These are phyloP conservation scores for Euptelea pleiosperma DNA, from an alignment of 164 flowering plant genomes.

Conservation along the genomic window DNA sequence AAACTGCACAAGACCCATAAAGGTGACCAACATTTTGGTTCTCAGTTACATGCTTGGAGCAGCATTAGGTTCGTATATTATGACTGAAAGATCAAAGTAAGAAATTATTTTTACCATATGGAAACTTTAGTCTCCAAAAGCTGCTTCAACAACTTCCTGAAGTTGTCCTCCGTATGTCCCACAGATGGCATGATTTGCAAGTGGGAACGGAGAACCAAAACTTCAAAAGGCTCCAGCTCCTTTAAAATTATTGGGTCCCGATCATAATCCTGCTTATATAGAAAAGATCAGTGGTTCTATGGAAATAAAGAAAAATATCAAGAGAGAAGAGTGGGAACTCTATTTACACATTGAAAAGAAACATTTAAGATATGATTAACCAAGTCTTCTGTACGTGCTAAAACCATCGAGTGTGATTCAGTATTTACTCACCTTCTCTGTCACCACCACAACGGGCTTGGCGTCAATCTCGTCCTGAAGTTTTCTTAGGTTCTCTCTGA, in stretches of 20 bases:
- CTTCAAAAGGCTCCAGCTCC: constrained; percentile 42
- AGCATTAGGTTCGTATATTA: too few species aligned
- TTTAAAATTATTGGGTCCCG: constrained; percentile 54
- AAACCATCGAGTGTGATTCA: not conserved
- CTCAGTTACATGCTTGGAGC: too few species aligned
- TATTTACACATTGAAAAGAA: not conserved
- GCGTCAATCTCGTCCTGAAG: constrained; percentile 42
- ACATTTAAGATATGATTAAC: constrained; percentile 3
- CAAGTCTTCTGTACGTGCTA: not conserved
- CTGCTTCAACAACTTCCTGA: constrained; percentile 41
- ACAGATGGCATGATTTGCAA: constrained; percentile 42
- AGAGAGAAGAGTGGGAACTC: not conserved
- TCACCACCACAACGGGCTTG: constrained; percentile 56
- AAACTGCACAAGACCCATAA: too few species aligned
- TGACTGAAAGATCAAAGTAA: not conserved
- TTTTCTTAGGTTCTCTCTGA: constrained; percentile 36
- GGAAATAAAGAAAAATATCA: not conserved
- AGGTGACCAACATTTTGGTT: too few species aligned
- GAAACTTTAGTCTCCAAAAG: constrained; percentile 9
- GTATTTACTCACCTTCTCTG: constrained; percentile 68
- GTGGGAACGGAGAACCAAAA: constrained; percentile 58
- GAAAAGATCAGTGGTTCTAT: constrained; percentile 1
- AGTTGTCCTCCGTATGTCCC: constrained; percentile 39
- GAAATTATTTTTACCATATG: constrained; percentile 2
- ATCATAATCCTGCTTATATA: constrained; percentile 66